A percentile compares a stretch with the other conserved stretches of the same genome.
These are phyloP conservation scores for Rhizophora mangle DNA, from an alignment of 345 rosid genomes.

Conservation along the genomic window DNA sequence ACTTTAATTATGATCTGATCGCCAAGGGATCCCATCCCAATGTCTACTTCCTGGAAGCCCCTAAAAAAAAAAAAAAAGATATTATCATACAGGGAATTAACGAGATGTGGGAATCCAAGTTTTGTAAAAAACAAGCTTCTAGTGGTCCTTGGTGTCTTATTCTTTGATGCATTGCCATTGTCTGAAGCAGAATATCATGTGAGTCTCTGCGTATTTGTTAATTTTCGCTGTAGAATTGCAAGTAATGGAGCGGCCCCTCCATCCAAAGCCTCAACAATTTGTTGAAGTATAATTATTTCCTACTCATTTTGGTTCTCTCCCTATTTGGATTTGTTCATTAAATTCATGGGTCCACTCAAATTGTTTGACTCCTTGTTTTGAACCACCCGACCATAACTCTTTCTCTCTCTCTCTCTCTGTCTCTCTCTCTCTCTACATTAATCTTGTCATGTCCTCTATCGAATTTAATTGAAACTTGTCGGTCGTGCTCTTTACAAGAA, in stretches of 20 bases:
- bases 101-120: too few relatives aligned
- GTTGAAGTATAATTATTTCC: constrained; percentile 12
- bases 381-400: not conserved
- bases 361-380: not conserved
- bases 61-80: too few relatives aligned
- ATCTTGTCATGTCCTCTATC: not conserved
- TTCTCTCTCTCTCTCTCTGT: not conserved
- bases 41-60: too few relatives aligned
- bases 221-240: not conserved
- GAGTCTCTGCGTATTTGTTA: constrained; percentile 4
- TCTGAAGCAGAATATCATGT: constrained; percentile 11
- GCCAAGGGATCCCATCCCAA: too few relatives aligned
- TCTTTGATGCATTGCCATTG: not conserved
- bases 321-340: constrained; percentile 4
- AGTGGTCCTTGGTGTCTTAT: not conserved
- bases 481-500: too few relatives aligned
- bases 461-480: not conserved
- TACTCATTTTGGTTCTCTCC: constrained; percentile 12
- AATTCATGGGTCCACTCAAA: not conserved
- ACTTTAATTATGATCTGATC: too few relatives aligned
- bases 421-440: not conserved
- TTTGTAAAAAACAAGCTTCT: not conserved
- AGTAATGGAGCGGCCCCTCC: not conserved
- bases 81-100: too few relatives aligned
- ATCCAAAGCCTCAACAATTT: constrained; percentile 1